Evolutionary conservation across 179 eudicot species (phyloP).

Genomic region (Patellifolia procumbens): DNA sequence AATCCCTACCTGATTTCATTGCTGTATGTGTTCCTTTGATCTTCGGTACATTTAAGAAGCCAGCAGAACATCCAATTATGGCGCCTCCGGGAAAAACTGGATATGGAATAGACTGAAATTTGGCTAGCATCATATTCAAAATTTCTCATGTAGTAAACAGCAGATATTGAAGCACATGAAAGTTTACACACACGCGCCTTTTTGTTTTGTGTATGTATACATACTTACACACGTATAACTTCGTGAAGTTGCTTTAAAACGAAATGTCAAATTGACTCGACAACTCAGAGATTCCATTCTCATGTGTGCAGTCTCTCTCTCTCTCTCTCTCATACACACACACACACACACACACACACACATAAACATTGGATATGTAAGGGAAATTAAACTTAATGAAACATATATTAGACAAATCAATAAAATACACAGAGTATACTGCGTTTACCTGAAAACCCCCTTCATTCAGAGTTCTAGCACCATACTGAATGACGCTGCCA

Average conservation of each 20-base stretch:
- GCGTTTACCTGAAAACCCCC: constrained; percentile 94
- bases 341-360: not conserved
- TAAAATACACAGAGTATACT: not conserved
- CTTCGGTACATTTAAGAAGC: constrained; percentile 93
- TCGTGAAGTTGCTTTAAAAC: not conserved
- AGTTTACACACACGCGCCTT: not conserved
- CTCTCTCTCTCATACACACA: too few species aligned
- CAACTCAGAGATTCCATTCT: not conserved
- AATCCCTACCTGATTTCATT: constrained; percentile 85
- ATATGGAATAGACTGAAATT: constrained; percentile 99
- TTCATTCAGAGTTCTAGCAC: constrained; percentile 96
- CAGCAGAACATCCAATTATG: constrained; percentile 96
- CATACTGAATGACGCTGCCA: constrained; percentile 89
- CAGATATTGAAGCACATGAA: constrained; percentile 4
- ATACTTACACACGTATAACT: not conserved
- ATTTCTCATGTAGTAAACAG: constrained; percentile 27
- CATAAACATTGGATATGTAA: not conserved
- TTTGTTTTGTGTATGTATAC: not conserved
- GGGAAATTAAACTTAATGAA: not conserved
- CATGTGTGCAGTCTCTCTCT: not conserved
- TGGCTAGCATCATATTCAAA: constrained; percentile 52
- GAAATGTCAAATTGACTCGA: not conserved
- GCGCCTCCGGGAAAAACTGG: constrained; percentile 99
- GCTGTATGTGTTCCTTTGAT: constrained; percentile 99
- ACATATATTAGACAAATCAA: not conserved